phyloP scores from a whole-genome alignment of 257 asterid genomes.

The Nicotiana obtusifolia region DNA sequence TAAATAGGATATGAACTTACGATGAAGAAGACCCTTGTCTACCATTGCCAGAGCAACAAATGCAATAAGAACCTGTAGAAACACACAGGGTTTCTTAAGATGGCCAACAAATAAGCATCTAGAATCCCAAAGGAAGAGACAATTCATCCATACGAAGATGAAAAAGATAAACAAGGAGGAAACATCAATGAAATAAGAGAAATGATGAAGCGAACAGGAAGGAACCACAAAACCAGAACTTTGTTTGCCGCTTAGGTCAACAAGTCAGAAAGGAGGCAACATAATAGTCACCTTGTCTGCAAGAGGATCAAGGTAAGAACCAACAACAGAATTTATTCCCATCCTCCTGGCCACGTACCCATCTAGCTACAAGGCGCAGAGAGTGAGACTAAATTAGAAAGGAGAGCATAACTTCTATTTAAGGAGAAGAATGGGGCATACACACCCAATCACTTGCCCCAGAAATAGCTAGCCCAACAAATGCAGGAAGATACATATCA shows the following conservation, averaged over 20 bases:
- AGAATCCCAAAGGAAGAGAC: neutral
- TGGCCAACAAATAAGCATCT: conserved; percentile 3
- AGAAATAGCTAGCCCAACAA: conserved; percentile 75
- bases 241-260: conserved; percentile 6
- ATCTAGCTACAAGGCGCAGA: conserved; percentile 59
- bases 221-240: neutral
- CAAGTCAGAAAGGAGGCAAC: neutral
- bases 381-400: conserved; percentile 4
- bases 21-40: conserved; percentile 69
- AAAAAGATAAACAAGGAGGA: conserved; percentile 1
- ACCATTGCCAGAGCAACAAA: conserved; percentile 91
- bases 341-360: conserved; percentile 92
- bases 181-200: neutral
- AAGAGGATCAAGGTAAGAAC: conserved; percentile 98
- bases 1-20: conserved; percentile 40
- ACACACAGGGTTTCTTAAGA: neutral
- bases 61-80: conserved; percentile 68
- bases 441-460: conserved; percentile 97
- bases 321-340: conserved; percentile 82
- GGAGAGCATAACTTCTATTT: neutral
- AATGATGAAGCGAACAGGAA: neutral
- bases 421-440: conserved; percentile 8
- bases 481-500: conserved; percentile 80
- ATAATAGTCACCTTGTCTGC: conserved; percentile 74
- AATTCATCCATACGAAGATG: neutral